Evolutionary conservation across 495 filamentous ascomycete genomes (phyloP), one percentile per base, ranked within the genome.

Genomic region (Aspergillus egyptiacus): DNA sequence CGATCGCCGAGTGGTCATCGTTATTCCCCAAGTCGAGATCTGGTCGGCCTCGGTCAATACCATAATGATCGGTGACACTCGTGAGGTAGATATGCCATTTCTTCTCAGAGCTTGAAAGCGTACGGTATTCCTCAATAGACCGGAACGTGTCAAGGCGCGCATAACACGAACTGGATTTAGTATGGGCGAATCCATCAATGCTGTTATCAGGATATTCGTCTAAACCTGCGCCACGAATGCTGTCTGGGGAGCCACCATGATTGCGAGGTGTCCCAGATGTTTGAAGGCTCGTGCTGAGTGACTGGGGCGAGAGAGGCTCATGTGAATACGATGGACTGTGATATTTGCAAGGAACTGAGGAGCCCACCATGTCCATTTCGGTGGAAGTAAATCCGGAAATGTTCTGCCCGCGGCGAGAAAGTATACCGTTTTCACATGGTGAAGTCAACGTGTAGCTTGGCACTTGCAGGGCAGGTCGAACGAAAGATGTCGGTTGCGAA

Each of bases 21-120:
- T 89, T 89, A 36, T 74, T 76, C 11, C 79, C 79, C 3, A 84
- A 54, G 60, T 91, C 86, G 13, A 75, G 59, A 64, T 91, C 86
- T 2, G 78, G 77, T 46, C 78, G 71, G 3, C 86, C 86, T 20
- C 77, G 71, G 57, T 91, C 86, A 43, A 83, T 67, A 1, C 86
- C 86, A 58, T 85, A 87, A 32, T 69, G 67, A 20, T 71, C 70
- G 3, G 67, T 69, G 6, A 70, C 68, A 13, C 56, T 70, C 5
- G 59, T 71, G 15, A 72, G 58, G 48, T 72, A 72, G 5, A 63
- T 59, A 2, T 66, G 63, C 69, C 69, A 72, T 55, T 65, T 72
- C 46, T 44, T 61, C 32, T 65, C 62, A 1, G 67, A 61, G 2
- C 43, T 44, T 9, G 55, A 57, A 17, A 53, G 46, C 14, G 55